phyloP scores from a whole-genome alignment of 2,329 filamentous ascomycete genomes.

The Neonectria hederae region DNA sequence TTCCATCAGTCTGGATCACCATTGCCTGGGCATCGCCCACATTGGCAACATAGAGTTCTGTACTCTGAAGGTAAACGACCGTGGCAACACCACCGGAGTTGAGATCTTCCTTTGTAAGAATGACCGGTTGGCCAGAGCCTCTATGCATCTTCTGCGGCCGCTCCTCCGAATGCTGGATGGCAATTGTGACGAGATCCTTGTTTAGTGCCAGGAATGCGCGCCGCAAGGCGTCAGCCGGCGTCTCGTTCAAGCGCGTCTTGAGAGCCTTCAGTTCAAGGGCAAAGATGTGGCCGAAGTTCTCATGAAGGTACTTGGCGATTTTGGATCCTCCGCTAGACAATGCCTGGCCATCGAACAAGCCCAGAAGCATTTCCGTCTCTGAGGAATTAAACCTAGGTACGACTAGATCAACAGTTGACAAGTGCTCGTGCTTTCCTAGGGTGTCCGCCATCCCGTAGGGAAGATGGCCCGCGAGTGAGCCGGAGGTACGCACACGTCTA shows the following conservation, averaged over 20 bases:
- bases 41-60: constrained; percentile 93
- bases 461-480: constrained; percentile 89
- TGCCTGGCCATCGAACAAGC: constrained; percentile 96
- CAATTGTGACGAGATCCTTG: constrained; percentile 89
- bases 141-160: constrained; percentile 73
- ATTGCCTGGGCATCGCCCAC: constrained; percentile 97
- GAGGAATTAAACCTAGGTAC: constrained; percentile 91
- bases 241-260: constrained; percentile 74
- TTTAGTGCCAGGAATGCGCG: constrained; percentile 90
- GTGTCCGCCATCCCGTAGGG: constrained; percentile 98
- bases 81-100: constrained; percentile 92
- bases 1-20: constrained; percentile 88
- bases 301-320: constrained; percentile 95
- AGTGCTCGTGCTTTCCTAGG: constrained; percentile 89
- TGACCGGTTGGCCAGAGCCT: constrained; percentile 75
- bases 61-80: constrained; percentile 87
- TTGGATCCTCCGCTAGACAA: constrained; percentile 90
- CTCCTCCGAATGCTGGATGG: constrained; percentile 82
- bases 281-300: constrained; percentile 91
- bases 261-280: constrained; percentile 81
- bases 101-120: constrained; percentile 88
- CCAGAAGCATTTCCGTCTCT: constrained; percentile 88
- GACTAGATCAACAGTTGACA: constrained; percentile 95
- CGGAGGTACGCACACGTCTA: constrained; percentile 93
- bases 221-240: constrained; percentile 82